Conservation (phyloP, 2,329 filamentous ascomycete genomes). For the Fusarium denticulatum region DNA sequence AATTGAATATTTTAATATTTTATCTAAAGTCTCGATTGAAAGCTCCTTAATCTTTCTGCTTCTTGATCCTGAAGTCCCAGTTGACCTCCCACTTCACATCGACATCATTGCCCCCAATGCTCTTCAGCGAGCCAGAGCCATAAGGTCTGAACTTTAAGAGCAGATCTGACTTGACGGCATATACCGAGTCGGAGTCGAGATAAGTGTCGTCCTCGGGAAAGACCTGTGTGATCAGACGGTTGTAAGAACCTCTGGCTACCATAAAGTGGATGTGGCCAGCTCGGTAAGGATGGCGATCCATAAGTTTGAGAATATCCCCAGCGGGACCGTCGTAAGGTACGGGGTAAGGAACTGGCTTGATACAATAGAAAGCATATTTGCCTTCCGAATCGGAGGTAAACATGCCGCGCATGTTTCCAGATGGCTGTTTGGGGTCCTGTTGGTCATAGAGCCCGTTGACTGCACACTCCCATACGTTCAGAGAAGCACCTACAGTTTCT, state of each 20-base stretch:
- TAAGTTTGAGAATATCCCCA: not conserved
- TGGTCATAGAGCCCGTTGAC: not conserved
- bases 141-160: accelerated
- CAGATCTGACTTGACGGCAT: not conserved
- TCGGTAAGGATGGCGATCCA: not conserved
- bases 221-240: not conserved
- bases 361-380: not conserved
- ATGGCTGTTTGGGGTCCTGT: not conserved
- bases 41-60: accelerated
- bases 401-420: not conserved
- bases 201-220: not conserved
- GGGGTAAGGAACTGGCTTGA: not conserved
- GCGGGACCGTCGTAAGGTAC: not conserved
- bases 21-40: accelerated
- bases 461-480: not conserved
- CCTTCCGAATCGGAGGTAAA: not conserved
- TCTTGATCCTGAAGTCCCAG: not conserved
- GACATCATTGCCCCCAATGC: accelerated
- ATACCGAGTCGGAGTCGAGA: not conserved
- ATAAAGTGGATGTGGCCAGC: not conserved
- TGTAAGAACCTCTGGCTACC: not conserved
- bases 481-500: not conserved
- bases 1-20: too few relatives aligned
- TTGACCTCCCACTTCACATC: not conserved
- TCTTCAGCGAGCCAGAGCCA: accelerated